Conservation (phyloP, 768 basidiomycete genomes). For the Pisolithus sp. region DNA sequence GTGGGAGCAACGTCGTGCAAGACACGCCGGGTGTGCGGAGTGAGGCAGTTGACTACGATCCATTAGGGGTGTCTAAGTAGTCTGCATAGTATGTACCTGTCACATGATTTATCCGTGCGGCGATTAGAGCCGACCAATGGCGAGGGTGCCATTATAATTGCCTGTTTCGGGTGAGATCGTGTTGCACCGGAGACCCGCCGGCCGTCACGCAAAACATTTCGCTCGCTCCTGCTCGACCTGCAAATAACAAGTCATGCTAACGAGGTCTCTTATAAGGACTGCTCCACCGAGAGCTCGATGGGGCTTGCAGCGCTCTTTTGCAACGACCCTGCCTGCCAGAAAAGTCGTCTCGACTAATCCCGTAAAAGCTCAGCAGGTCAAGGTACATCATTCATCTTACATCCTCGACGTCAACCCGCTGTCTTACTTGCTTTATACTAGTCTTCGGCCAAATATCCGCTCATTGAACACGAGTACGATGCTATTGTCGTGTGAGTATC, state of each 20-base stretch:
- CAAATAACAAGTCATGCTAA: conserved; percentile 41
- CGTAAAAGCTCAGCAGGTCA: conserved; percentile 75
- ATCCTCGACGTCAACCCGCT: neutral
- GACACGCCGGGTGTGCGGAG: conserved; percentile 8
- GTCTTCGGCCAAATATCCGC: conserved; percentile 85
- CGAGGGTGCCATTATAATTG: neutral
- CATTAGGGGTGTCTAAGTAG: conserved; percentile 21
- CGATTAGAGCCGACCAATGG: conserved; percentile 2
- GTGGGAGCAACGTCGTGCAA: conserved; percentile 6
- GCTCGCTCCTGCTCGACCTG: conserved; percentile 16
- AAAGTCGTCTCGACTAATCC: conserved; percentile 67
- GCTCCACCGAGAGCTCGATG: conserved; percentile 36
- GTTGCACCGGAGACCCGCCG: conserved; percentile 8
- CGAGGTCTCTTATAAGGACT: conserved; percentile 45
- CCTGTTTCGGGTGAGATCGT: conserved; percentile 9
- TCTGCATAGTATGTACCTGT: neutral
- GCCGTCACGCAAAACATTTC: neutral
- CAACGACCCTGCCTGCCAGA: conserved; percentile 51
- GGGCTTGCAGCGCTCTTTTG: conserved; percentile 54
- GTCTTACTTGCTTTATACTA: conserved; percentile 22
- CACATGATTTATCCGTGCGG: conserved; percentile 2
- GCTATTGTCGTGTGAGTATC: conserved; percentile 89
- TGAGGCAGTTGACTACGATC: conserved; percentile 20
- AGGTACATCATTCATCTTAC: conserved; percentile 38
- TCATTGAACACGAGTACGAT: conserved; percentile 99